Conservation (phyloP, 73 alveolate genomes). For the Blepharisma stoltei region DNA sequence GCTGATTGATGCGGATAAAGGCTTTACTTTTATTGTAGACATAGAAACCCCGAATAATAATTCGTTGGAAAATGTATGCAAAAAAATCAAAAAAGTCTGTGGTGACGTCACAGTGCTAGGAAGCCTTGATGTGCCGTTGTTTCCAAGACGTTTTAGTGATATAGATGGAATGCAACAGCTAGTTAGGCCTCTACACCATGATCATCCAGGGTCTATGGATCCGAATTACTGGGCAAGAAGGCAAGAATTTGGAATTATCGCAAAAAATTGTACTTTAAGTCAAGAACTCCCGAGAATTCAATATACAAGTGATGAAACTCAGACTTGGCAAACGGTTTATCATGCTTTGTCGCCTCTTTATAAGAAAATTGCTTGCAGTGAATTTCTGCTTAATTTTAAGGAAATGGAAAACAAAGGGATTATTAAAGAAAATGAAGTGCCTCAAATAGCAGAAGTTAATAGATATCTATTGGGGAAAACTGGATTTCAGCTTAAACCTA, state of each 20-base stretch:
- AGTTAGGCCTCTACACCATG: background rate
- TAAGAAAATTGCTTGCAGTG: background rate
- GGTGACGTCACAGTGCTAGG: constrained; percentile 17
- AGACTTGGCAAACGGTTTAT: background rate
- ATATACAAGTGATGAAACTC: background rate
- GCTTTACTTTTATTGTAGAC: constrained; percentile 3
- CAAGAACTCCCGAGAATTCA: constrained; percentile 4
- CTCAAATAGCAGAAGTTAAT: background rate
- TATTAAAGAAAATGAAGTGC: background rate
- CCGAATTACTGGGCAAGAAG: background rate
- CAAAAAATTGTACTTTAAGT: background rate
- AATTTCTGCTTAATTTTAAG: background rate
- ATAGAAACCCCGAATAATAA: background rate
- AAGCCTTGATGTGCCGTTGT: constrained; percentile 59
- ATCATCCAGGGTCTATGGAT: constrained; percentile 20
- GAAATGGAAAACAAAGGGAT: background rate
- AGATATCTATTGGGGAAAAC: constrained; percentile 2
- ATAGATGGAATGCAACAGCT: constrained; percentile 33
- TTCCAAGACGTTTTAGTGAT: constrained; percentile 53
- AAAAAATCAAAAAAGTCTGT: background rate
- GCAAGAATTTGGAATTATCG: background rate
- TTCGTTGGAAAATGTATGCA: background rate
- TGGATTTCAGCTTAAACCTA: background rate
- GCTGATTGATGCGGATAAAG: background rate
- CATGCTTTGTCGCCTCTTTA: background rate